Conservation (phyloP, 140 eudicot genomes). For the Erigeron philadelphicus region DNA sequence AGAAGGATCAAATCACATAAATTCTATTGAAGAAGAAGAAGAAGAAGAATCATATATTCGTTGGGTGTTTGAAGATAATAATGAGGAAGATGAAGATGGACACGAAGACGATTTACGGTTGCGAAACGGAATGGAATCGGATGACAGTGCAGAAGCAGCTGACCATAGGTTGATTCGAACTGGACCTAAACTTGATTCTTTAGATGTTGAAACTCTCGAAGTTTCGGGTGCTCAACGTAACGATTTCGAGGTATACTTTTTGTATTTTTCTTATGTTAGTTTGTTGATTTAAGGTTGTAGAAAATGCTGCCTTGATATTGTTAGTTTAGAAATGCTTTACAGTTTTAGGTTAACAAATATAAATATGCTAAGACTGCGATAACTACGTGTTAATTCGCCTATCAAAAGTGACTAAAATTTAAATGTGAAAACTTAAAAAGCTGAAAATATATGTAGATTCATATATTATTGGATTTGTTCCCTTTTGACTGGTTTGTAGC, state of each 20-base stretch:
- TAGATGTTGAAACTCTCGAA: slow-evolving; percentile 91
- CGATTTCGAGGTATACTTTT: slow-evolving; percentile 59
- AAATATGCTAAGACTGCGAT: too few species aligned
- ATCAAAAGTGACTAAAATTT: too few species aligned
- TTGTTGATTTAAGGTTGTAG: too few species aligned
- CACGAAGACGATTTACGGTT: slow-evolving; percentile 37
- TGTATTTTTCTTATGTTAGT: slow-evolving; percentile 6
- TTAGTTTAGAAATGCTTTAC: too few species aligned
- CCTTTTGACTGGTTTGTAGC: too few species aligned
- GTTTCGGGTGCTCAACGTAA: slow-evolving; percentile 66
- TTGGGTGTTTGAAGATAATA: slow-evolving; percentile 68
- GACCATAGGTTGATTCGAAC: slow-evolving; percentile 67
- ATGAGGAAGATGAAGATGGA: slow-evolving; percentile 42
- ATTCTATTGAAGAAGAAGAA: slow-evolving; percentile 34
- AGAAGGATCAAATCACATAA: background rate
- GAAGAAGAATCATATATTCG: slow-evolving; percentile 40
- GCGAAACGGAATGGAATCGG: slow-evolving; percentile 51
- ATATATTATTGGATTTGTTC: too few species aligned
- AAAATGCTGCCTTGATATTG: background rate
- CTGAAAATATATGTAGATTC: too few species aligned
- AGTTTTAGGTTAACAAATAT: too few species aligned
- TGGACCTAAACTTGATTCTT: slow-evolving; percentile 76
- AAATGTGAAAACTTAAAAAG: too few species aligned
- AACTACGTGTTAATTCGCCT: too few species aligned
- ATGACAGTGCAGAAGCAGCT: slow-evolving; percentile 61